Percentiles rank a stretch among this genome's conserved stretches.
Evolutionary conservation across 1,284 basidiomycete genomes (phyloP).

Genomic region (Melanopsichium pennsylvanicum): DNA sequence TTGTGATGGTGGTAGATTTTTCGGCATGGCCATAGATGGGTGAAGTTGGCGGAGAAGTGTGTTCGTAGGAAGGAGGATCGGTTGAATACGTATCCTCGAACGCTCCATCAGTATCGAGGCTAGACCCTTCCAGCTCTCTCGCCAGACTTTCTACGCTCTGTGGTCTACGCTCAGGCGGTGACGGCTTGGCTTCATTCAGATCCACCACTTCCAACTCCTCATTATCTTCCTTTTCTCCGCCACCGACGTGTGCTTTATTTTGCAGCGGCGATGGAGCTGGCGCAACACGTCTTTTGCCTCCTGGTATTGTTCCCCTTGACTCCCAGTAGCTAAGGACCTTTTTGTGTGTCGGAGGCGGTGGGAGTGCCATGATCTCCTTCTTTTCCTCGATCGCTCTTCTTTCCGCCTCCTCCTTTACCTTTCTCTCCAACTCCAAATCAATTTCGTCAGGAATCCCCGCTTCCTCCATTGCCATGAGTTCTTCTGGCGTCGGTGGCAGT

Average conservation of each 20-base stretch:
- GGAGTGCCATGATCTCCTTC: conserved; percentile 42
- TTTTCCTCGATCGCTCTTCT: conserved; percentile 23
- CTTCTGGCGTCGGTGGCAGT: conserved; percentile 61
- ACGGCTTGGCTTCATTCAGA: conserved; percentile 10
- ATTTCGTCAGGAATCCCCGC: conserved; percentile 63
- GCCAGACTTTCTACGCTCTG: conserved; percentile 3
- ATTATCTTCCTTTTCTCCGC: neutral
- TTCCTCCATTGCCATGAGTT: conserved; percentile 60
- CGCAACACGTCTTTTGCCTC: conserved; percentile 18
- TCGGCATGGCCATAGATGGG: no score
- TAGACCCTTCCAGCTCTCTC: conserved; percentile 4
- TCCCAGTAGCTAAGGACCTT: conserved; percentile 30
- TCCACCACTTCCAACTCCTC: conserved; percentile 18
- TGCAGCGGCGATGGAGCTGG: conserved; percentile 19
- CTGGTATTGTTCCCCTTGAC: conserved; percentile 2
- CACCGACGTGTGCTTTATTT: neutral
- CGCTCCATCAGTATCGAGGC: neutral
- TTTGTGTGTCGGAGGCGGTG: conserved; percentile 50
- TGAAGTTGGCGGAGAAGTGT: no score
- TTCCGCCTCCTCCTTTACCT: conserved; percentile 24
- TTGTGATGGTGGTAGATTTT: no score
- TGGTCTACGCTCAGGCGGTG: conserved; percentile 6
- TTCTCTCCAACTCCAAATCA: conserved; percentile 49
- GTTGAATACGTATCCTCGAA: neutral
- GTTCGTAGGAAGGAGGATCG: conserved; percentile 7